phyloP scores from a whole-genome alignment of 1,139 yeast genomes.

The Wickerhamomyces sp. region DNA sequence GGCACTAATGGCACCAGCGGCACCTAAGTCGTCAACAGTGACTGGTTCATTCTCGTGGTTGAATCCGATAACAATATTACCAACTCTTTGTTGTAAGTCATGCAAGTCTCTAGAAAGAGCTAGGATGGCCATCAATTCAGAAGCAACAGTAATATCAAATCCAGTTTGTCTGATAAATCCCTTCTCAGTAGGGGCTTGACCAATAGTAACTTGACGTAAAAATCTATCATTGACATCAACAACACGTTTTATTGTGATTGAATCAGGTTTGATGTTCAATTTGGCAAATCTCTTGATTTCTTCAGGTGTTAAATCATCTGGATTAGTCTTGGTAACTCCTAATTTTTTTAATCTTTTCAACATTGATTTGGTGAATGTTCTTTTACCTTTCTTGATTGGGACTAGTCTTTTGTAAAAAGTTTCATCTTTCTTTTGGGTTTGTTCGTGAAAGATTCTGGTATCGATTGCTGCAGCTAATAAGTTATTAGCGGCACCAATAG shows the following conservation, averaged over 20 bases:
- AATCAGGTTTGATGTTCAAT: slow-evolving; percentile 65
- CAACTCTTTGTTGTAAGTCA: slow-evolving; percentile 67
- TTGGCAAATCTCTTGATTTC: slow-evolving; percentile 60
- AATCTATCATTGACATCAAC: slow-evolving; percentile 80
- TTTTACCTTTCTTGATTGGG: slow-evolving; percentile 61
- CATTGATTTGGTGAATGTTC: slow-evolving; percentile 67
- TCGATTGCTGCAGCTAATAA: slow-evolving; percentile 79
- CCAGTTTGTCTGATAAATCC: slow-evolving; percentile 70
- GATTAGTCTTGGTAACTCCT: slow-evolving; percentile 61
- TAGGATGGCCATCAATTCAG: slow-evolving; percentile 76
- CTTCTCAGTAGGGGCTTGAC: slow-evolving; percentile 75
- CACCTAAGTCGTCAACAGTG: slow-evolving; percentile 74
- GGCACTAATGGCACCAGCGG: slow-evolving; percentile 80
- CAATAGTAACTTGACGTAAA: slow-evolving; percentile 68
- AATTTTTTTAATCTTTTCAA: slow-evolving; percentile 55
- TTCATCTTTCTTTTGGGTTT: slow-evolving; percentile 58
- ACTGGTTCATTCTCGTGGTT: slow-evolving; percentile 58
- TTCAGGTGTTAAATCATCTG: slow-evolving; percentile 63
- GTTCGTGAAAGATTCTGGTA: slow-evolving; percentile 78
- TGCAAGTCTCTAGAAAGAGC: slow-evolving; percentile 63
- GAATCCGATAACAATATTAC: slow-evolving; percentile 66
- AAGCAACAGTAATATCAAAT: slow-evolving; percentile 79
- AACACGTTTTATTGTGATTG: slow-evolving; percentile 72
- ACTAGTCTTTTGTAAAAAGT: slow-evolving; percentile 68
- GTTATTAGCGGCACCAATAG: slow-evolving; percentile 76